Conservation (phyloP, 139 green algal genomes). For the Chlorella sp. region DNA sequence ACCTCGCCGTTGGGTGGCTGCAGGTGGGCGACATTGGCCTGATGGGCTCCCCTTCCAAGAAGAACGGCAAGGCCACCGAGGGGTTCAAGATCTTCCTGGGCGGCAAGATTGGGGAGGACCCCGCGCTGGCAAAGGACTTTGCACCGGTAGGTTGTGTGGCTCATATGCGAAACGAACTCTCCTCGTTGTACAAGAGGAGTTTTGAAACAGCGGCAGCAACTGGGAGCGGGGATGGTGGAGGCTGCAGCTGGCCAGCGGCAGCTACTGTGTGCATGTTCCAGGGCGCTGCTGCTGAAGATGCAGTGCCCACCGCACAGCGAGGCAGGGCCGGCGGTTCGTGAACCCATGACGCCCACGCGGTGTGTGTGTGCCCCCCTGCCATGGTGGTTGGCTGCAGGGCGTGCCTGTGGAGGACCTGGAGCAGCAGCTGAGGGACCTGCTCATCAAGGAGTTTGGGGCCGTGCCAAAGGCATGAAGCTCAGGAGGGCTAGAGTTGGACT, state of each 20-base stretch:
- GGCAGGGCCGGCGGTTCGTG: neutral
- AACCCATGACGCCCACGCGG: neutral
- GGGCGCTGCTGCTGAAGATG: neutral
- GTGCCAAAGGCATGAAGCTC: conserved; percentile 20
- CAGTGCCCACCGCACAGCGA: neutral
- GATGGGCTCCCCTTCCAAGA: conserved; percentile 86
- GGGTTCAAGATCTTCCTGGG: conserved; percentile 89
- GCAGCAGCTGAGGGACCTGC: conserved; percentile 67
- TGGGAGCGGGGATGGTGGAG: neutral
- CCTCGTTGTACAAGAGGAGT: neutral
- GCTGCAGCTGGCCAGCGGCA: neutral
- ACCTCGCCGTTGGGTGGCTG: neutral
- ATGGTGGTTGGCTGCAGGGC: neutral
- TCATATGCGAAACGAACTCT: too few species aligned
- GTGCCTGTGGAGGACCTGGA: conserved; percentile 56
- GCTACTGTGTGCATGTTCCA: neutral
- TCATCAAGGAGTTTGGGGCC: conserved; percentile 80
- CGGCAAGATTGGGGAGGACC: conserved; percentile 71
- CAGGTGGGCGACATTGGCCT: conserved; percentile 92
- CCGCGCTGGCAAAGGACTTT: conserved; percentile 66
- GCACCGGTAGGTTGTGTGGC: conserved; percentile 9
- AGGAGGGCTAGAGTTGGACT: neutral
- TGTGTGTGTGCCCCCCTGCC: neutral
- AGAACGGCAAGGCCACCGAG: conserved; percentile 82
- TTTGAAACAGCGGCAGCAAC: neutral